Evolutionary conservation across 805 yeast species (phyloP).

Genomic region (Metschnikowia shivogae): DNA sequence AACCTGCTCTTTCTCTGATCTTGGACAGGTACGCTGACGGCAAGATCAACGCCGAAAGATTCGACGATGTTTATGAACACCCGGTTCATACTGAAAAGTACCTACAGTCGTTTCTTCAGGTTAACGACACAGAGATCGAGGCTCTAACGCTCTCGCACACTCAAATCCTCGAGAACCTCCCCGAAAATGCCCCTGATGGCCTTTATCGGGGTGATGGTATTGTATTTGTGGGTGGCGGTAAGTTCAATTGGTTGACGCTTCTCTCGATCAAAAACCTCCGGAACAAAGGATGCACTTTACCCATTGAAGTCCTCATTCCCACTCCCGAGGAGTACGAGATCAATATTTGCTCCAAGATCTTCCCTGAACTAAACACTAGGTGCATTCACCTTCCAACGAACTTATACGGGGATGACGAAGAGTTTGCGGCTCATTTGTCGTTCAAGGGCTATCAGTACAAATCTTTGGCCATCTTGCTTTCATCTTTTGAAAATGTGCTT

Average conservation of each 20-base stretch:
- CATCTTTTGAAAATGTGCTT: constrained; percentile 64
- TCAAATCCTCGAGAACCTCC: constrained; percentile 39
- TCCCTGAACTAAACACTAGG: constrained; percentile 36
- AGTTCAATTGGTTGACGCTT: constrained; percentile 66
- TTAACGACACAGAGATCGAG: constrained; percentile 39
- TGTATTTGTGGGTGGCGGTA: constrained; percentile 78
- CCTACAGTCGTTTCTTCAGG: constrained; percentile 45
- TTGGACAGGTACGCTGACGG: constrained; percentile 41
- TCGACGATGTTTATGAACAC: constrained; percentile 31
- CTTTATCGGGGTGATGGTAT: constrained; percentile 49
- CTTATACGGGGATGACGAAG: constrained; percentile 20
- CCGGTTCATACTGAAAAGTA: constrained; percentile 49
- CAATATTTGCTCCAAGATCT: constrained; percentile 44
- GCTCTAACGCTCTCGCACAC: constrained; percentile 47
- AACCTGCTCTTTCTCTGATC: constrained; percentile 39
- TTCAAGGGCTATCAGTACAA: constrained; percentile 43
- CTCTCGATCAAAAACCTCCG: constrained; percentile 63
- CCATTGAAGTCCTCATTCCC: constrained; percentile 82
- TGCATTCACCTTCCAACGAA: constrained; percentile 36
- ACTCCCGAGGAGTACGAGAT: constrained; percentile 64
- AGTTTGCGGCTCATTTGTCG: constrained; percentile 28
- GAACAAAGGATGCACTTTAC: constrained; percentile 61
- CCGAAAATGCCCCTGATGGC: constrained; percentile 37
- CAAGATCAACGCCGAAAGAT: constrained; percentile 21
- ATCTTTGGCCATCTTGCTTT: constrained; percentile 37